These are phyloP conservation scores for Musa itinerans DNA, from an alignment of 176 grass and related monocot genomes.

Conservation along the genomic window DNA sequence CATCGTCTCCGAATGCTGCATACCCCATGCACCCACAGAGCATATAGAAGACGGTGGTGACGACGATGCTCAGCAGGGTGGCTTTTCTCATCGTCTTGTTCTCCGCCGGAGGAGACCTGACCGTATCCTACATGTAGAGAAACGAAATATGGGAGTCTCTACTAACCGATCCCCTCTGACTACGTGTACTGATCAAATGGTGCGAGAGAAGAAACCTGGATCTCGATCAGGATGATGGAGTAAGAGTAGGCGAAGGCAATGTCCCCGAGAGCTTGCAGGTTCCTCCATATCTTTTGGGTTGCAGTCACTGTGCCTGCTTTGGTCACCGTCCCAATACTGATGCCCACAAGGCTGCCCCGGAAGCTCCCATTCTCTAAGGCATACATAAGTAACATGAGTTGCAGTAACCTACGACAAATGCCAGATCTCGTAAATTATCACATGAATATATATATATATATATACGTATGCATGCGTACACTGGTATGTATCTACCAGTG, in stretches of 20 bases:
- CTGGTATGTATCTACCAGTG: too few relatives aligned
- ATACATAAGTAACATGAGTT: not conserved
- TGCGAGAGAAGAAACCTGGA: conserved; percentile 25
- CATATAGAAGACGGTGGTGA: conserved; percentile 41
- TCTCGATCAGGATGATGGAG: conserved; percentile 58
- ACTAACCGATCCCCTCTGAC: not conserved
- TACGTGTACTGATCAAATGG: not conserved
- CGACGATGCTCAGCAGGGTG: conserved; percentile 22
- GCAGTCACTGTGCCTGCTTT: conserved; percentile 35
- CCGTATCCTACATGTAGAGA: conserved; percentile 28
- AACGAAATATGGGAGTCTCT: not conserved
- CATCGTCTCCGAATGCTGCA: conserved; percentile 42
- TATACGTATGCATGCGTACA: not conserved
- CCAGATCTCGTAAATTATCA: too few relatives aligned
- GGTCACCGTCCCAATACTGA: conserved; percentile 29
- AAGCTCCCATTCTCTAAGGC: conserved; percentile 28
- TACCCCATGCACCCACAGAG: conserved; percentile 54
- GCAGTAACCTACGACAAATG: not conserved
- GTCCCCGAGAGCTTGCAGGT: conserved; percentile 43
- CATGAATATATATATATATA: not conserved
- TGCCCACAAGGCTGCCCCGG: conserved; percentile 33
- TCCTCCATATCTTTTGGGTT: conserved; percentile 45
- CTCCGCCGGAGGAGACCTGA: conserved; percentile 47
- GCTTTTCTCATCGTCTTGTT: conserved; percentile 42
- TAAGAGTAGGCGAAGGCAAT: conserved; percentile 65